Base-by-base conservation (phyloP, 2,329 filamentous ascomycete genomes). In the Parastagonospora nodorum region DNA sequence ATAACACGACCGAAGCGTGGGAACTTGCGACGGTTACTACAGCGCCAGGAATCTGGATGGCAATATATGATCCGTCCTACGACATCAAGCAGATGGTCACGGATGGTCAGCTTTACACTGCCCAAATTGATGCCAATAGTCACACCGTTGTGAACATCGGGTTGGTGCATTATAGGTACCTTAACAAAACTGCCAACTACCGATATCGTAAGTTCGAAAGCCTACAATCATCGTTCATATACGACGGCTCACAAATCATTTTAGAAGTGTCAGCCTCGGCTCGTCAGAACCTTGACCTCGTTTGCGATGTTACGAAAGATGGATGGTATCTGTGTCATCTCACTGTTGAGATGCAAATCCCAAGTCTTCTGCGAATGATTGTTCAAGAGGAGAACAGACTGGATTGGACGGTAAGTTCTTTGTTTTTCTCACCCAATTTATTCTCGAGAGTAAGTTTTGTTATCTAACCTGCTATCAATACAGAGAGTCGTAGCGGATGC, bases 101-200 rank as follows among this genome's bases (percentile, higher is more conserved):
- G 4, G 27, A 42, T 27, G 50, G 50, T 24, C 24, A 45, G n/a
- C 29, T 53, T 11, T 45, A 49, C n/a, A 49, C 41, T 12, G 50
- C 45, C 12, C 41, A 49, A 15, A 49, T 53, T 15, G 50, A 53
- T 32, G 50, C 50, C 5, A 53, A 53, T 39, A 45, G 50, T n/a
- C 45, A 49, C 24, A 49, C 50, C 7, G 45, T 49, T 16, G 45
- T 53, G 4, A 46, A 49, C 12, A 38, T 53, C 11, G 45, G 50
- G 2, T 31, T 53, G 6, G 24, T 19, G 28, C 49, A 53, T 35
- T 53, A 53, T 37, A 27, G 42, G 16, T 53, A 53, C 28, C 14
- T 49, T 12, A 45, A 45, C 19, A 41, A 35, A 16, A 29, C 35
- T 7, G 27, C 50, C 11, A 47, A 24, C 39, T 53, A 48, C 38